Base-by-base conservation (phyloP, 2,329 filamentous ascomycete species). In the Colletotrichum abscissum region DNA sequence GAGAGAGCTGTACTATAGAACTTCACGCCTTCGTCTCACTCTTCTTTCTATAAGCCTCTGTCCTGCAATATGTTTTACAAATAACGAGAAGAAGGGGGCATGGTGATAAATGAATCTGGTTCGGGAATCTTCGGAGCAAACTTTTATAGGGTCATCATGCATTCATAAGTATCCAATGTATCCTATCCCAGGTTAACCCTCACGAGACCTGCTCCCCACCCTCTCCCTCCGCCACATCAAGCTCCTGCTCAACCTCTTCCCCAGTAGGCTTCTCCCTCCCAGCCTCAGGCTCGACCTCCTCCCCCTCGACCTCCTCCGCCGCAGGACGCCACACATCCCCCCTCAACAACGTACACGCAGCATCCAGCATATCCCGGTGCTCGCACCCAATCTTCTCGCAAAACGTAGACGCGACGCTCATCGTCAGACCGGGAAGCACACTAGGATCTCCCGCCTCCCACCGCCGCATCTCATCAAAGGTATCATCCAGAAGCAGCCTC, bases 381-480 rank as follows among this genome's bases (percentile, higher is more conserved):
- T 73, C 60, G 28, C 70, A 73, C 22, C 70, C 70, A 16, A 70
- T 26, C 60, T 49, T 70, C 26, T 62, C 55, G 35, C 67, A 62
- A 12, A 73, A 46, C 28, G 60, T 38, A 4, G 56, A 30, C 12
- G 38, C 68, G 14, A 75, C 56, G 5, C 65, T 75, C 74, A 75
- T 75, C n/a, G 52, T 67, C 35, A 75, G 59, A 7, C 74, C 73
- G 6, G 72, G 69, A 35, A 75, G 46, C 63, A 67, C 67, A 38
- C 71, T 57, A 6, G 67, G 62, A 24, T 75, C 69, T 2, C 73
- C 73, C n/a, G 38, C 33, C 28, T 75, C 74, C 73, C 73, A 75
- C 24, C 26, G 42, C 35, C 65, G 69, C 73, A 75, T 67, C 66
- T 75, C 74, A 6, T 66, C 56, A 16, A 67, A 74, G 16, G 70